Evolutionary conservation across 257 asterid genomes (phyloP).

Genomic region (Ehretia macrophylla): DNA sequence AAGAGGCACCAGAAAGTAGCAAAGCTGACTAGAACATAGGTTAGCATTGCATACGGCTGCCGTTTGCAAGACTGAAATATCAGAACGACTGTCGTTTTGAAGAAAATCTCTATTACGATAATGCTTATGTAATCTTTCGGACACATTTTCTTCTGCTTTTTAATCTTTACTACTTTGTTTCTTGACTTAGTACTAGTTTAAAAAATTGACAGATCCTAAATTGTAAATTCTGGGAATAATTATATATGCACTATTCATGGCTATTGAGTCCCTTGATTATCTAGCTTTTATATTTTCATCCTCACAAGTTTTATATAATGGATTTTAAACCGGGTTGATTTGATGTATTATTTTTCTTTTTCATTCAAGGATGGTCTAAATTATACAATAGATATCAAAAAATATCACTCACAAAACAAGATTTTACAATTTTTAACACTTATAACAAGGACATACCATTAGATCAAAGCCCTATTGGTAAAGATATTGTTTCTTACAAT

Average conservation of each 20-base stretch:
- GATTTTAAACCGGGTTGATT: neutral
- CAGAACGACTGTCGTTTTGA: no score
- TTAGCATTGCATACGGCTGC: no score
- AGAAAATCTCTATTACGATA: no score
- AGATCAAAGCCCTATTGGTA: no score
- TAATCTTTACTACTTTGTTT: neutral
- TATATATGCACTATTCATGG: conserved; percentile 1
- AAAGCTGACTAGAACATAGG: conserved; percentile 4
- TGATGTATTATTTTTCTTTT: no score
- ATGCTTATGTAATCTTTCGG: neutral
- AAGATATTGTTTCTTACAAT: no score
- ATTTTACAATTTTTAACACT: no score
- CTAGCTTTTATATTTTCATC: neutral
- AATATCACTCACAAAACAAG: no score
- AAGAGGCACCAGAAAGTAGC: conserved; percentile 5
- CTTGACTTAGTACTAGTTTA: neutral
- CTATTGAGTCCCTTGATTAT: neutral
- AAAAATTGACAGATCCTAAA: conserved; percentile 8
- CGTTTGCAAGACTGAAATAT: no score
- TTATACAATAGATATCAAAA: no score
- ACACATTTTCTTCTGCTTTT: conserved; percentile 3
- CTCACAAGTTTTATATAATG: neutral
- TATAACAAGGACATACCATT: no score
- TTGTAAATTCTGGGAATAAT: conserved; percentile 18
- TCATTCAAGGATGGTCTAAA: no score